Conservation (phyloP, 1,284 basidiomycete species). For the Jaminaea rosea region DNA sequence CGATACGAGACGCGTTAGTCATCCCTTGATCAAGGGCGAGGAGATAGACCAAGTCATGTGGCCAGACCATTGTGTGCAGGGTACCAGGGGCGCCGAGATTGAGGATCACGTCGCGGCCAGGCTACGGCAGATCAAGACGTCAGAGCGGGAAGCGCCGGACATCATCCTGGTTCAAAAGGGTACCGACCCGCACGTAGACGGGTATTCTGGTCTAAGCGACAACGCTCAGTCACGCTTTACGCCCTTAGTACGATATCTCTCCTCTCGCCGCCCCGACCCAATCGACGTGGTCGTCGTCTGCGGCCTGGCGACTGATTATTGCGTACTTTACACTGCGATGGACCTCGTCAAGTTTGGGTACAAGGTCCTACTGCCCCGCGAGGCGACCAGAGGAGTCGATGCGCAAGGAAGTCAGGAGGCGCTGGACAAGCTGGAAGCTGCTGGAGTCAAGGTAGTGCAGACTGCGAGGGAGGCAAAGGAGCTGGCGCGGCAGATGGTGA, state of each 20-base stretch:
- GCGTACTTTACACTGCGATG: slow-evolving; percentile 52
- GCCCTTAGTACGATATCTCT: slow-evolving; percentile 29
- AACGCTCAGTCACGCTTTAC: slow-evolving; percentile 16
- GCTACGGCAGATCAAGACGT: slow-evolving; percentile 27
- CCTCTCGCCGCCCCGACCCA: neutral
- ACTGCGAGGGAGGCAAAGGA: too few species aligned
- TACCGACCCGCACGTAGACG: slow-evolving; percentile 51
- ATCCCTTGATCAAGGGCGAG: slow-evolving; percentile 42
- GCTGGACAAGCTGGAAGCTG: neutral
- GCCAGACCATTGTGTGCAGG: slow-evolving; percentile 57
- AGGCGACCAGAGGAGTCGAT: slow-evolving; percentile 14
- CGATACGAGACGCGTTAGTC: slow-evolving; percentile 47
- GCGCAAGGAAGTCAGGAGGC: neutral
- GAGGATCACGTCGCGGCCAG: slow-evolving; percentile 46
- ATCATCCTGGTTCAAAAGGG: slow-evolving; percentile 25
- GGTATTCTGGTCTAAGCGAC: slow-evolving; percentile 54
- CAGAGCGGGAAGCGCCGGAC: slow-evolving; percentile 1
- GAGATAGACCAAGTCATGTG: slow-evolving; percentile 53
- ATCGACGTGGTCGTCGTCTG: slow-evolving; percentile 54
- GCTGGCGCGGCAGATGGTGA: too few species aligned
- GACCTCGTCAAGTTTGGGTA: slow-evolving; percentile 52
- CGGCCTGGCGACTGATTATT: slow-evolving; percentile 60
- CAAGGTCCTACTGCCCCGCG: slow-evolving; percentile 46
- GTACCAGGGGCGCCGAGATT: slow-evolving; percentile 49
- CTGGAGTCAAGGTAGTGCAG: slow-evolving; percentile 2